phyloP scores from a whole-genome alignment of 495 filamentous ascomycete genomes.

The Ramalina intermedia region DNA sequence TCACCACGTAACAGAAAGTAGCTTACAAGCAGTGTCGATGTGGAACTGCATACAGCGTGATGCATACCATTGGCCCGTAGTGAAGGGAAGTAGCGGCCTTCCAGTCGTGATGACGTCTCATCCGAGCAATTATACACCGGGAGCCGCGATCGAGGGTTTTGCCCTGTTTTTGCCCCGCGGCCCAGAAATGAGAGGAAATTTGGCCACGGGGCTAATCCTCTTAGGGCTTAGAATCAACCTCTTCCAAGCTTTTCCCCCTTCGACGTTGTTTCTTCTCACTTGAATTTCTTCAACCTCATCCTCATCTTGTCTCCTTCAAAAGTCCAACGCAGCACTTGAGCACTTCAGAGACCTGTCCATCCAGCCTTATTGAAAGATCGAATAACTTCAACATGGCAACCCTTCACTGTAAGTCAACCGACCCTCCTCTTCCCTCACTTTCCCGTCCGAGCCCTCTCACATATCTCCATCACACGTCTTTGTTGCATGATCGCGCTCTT shows the following conservation, averaged over 20 bases:
- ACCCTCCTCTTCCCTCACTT: not conserved
- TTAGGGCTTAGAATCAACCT: not conserved
- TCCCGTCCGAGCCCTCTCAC: not conserved
- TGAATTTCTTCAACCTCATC: not conserved
- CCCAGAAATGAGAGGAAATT: too few species aligned
- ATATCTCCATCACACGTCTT: not conserved
- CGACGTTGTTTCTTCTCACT: not conserved
- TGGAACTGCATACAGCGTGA: too few species aligned
- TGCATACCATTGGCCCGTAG: too few species aligned
- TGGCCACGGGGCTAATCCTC: too few species aligned
- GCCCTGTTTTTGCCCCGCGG: not conserved
- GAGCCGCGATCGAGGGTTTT: not conserved
- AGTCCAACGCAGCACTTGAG: not conserved
- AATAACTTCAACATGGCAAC: conserved; percentile 38
- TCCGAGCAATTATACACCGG: too few species aligned
- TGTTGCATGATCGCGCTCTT: too few species aligned
- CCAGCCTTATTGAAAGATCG: not conserved
- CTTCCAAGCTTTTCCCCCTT: not conserved
- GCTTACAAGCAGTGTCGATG: too few species aligned
- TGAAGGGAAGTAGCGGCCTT: too few species aligned
- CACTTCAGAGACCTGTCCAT: not conserved
- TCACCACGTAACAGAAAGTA: too few species aligned
- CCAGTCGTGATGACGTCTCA: too few species aligned
- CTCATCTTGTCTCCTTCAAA: not conserved
- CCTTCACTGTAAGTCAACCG: conserved; percentile 42